Evolutionary conservation across 805 yeast genomes (phyloP).

Genomic region (Pichia ethanolica): DNA sequence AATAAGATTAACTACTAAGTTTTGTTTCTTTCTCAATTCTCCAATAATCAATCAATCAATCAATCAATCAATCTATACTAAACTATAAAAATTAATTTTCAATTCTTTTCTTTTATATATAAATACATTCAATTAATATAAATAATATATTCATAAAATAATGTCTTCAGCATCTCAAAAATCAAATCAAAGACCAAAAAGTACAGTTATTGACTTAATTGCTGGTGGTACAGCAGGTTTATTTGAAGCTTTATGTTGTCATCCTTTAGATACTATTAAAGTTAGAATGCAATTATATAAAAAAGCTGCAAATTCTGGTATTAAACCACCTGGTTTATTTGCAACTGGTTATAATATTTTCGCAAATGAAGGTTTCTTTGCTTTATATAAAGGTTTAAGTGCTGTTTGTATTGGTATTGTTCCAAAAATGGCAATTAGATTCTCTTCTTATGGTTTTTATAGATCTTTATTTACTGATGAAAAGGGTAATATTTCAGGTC

Average conservation of each 20-base stretch:
- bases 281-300: constrained; percentile 92
- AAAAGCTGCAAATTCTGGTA: constrained; percentile 41
- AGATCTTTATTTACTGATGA: constrained; percentile 58
- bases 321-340: constrained; percentile 78
- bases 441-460: constrained; percentile 88
- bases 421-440: constrained; percentile 97
- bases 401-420: constrained; percentile 97
- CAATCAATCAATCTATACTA: too few species aligned
- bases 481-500: constrained; percentile 62
- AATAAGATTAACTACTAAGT: too few species aligned
- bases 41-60: too few species aligned
- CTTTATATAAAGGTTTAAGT: constrained; percentile 91
- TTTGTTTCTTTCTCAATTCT: too few species aligned
- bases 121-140: neutral
- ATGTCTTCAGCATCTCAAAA: constrained; percentile 15
- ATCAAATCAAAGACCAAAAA: constrained; percentile 21
- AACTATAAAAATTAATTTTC: too few species aligned
- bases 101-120: too few species aligned
- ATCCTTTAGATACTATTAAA: constrained; percentile 95
- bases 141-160: neutral
- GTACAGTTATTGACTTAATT: constrained; percentile 56
- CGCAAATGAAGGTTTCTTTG: constrained; percentile 71
- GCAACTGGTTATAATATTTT: constrained; percentile 75
- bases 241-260: constrained; percentile 96
- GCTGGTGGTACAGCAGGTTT: constrained; percentile 98